Evolutionary conservation across 768 basidiomycete genomes (phyloP).

Genomic region (Naganishia vishniacii): DNA sequence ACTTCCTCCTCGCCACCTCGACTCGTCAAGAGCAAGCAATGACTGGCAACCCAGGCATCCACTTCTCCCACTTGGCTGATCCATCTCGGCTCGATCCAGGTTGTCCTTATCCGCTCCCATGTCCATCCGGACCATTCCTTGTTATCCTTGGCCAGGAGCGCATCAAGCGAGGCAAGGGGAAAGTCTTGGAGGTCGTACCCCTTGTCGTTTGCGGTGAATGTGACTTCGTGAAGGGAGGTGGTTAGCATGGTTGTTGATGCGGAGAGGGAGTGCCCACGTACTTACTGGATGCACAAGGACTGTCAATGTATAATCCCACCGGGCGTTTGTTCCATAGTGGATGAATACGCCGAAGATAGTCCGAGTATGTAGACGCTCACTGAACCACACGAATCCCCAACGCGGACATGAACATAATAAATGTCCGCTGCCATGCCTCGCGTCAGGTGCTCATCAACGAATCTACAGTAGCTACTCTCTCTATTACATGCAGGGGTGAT

Average conservation of each 20-base stretch:
- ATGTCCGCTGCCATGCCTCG: too few species aligned
- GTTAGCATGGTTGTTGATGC: neutral
- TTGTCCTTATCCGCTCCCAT: neutral
- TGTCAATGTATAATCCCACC: too few species aligned
- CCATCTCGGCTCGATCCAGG: neutral
- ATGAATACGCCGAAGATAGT: too few species aligned
- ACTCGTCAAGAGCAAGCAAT: neutral
- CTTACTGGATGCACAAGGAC: too few species aligned
- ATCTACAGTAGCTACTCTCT: too few species aligned
- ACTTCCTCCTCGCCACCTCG: neutral
- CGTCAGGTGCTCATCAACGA: too few species aligned
- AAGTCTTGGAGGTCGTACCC: neutral
- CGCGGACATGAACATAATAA: too few species aligned
- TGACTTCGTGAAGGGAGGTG: neutral
- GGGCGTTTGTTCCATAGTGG: too few species aligned
- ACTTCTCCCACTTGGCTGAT: neutral
- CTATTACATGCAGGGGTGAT: too few species aligned
- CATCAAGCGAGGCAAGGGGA: neutral
- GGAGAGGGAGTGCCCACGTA: too few species aligned
- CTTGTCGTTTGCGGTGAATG: neutral
- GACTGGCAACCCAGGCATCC: neutral
- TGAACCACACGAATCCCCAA: too few species aligned
- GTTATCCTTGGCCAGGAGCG: neutral
- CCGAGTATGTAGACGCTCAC: too few species aligned
- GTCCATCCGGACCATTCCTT: conserved; percentile 10